A percentile compares a stretch with the other conserved stretches of the same genome.
These are phyloP conservation scores for Panicum hallii DNA, from an alignment of 202 grass and related monocot species.

Conservation along the genomic window DNA sequence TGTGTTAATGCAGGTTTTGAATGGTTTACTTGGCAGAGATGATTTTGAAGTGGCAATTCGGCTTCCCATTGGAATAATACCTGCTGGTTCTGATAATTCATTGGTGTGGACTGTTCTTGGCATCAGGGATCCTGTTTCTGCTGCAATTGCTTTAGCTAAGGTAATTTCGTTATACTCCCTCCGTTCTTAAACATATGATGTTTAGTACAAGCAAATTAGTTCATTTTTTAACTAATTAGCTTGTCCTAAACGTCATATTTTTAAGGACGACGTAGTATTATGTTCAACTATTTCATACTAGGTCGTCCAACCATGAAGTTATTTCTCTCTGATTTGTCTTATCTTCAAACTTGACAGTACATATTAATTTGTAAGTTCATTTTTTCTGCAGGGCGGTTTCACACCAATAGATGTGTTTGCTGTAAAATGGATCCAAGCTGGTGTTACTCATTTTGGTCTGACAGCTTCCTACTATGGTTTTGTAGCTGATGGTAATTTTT, in stretches of 20 bases:
- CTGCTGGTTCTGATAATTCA: constrained; percentile 95
- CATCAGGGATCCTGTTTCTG: constrained; percentile 84
- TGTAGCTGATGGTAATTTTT: constrained; percentile 79
- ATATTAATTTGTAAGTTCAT: constrained; percentile 36
- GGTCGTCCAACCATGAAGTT: neutral
- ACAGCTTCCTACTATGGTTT: constrained; percentile 94
- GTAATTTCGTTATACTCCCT: constrained; percentile 47
- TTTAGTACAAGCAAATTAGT: too few relatives aligned
- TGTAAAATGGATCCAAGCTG: constrained; percentile 69
- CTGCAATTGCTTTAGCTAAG: constrained; percentile 73
- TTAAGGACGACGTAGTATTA: neutral
- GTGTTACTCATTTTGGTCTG: constrained; percentile 76
- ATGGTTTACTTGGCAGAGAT: constrained; percentile 85
- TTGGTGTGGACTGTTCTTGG: constrained; percentile 91
- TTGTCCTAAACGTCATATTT: too few relatives aligned
- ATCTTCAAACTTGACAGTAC: constrained; percentile 6
- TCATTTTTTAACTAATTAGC: too few relatives aligned
- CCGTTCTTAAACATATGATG: too few relatives aligned
- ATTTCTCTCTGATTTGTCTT: neutral
- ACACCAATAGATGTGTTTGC: constrained; percentile 89
- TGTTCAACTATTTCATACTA: constrained; percentile 20
- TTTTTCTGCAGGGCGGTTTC: constrained; percentile 62
- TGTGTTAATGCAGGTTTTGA: constrained; percentile 70
- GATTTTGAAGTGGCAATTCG: constrained; percentile 65
- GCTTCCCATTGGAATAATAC: constrained; percentile 87